Evolutionary conservation across 2,329 filamentous ascomycete species (phyloP), one percentile per base, ranked within the genome.

Genomic region (Coniochaeta prunicola): DNA sequence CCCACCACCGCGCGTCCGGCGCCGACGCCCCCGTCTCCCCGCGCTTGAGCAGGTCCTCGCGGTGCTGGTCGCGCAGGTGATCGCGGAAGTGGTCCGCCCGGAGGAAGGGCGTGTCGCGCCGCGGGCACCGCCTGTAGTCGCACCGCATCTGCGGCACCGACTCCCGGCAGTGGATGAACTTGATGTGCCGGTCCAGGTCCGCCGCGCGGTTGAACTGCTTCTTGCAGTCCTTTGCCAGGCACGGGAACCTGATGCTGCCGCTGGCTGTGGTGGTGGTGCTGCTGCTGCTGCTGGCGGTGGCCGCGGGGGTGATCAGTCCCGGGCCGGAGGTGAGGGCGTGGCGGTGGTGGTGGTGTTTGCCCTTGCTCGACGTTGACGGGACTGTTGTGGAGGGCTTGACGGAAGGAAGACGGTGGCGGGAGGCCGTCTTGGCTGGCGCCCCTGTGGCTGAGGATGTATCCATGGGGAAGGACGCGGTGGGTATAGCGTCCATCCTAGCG

Each of bases 11-110:
- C 2, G 13, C 17, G 61, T 69, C 60, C 45, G 57, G 24, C 19
- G 40, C 40, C 40, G 5, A 8, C 13, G 31, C 31, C 13, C n/a
- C 30, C 15, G 62, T 57, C 60, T 57, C 68, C 30, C 76, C 75
- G 19, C 79, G 76, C 71, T 79, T 79, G 63, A 74, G 71, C 34
- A 82, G 74, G 60, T 83, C 80, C 65, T 85, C 82, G 58, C 73
- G 73, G 72, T 85, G 82, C 61, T 73, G 81, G 53, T 80, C 76
- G 33, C 82, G 76, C 38, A 82, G 74, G 66, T 85, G 82, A 59
- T 83, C 81, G 38, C 82, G 75, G 66, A 77, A 82, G 69, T 85
- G 82, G 62, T 85, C 82, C 33, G 78, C 76, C 34, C 82, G 76
- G 63, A 74, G 73, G 64, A 85, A 84, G 1, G 80, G 77, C 2